Evolutionary conservation across 202 grass and related monocot genomes (phyloP), one percentile per base, ranked within the genome.

Genomic region (Tripidium arundinaceum): DNA sequence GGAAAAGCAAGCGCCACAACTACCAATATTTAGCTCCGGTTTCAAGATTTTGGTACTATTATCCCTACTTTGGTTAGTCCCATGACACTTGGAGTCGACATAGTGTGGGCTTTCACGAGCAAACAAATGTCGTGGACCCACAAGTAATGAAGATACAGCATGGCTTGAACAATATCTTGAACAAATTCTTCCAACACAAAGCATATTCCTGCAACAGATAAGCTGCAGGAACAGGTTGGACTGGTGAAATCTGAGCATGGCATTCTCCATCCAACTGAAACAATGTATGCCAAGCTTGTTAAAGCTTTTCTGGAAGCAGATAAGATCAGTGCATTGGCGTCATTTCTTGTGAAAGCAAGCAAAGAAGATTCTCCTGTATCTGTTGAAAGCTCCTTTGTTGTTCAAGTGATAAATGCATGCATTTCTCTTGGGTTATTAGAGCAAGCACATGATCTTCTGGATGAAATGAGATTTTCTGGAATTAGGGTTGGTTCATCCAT

Each of bases 401-500:
- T 93, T 66, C 88, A 94, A 87, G 90, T 98, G 75, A 94, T 93
- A 87, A 93, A 86, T 82, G 85, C 79, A 60, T 98, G 92, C 70
- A 93, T 98, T 83, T 90, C 75, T 86, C 73, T 93, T 70, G 86
- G 92, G 26, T 89, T 91, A 52, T 70, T 89, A 77, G 90, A 98
- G 47, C 76, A 98, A 82, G 95, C 95, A 81, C 95, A 94, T 78
- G 92, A 94, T 59, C 85, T 98, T 79, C 82, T 98, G 64, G 92
- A 98, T 59, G 92, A 94, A 86, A 98, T 98, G 92, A 94, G 84
- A 82, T 94, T 89, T 86, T 86, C 84, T 83, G 88, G 88, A 87
- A 86, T 94, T 86, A 88, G 82, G 68, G 79, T 98, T 71, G 86
- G 86, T 89, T 92, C 90, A 54, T 86, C 79, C 16, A 81, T 88